Base-by-base conservation (phyloP, 1,139 yeast genomes). In the Scheffersomyces cryptocercus region DNA sequence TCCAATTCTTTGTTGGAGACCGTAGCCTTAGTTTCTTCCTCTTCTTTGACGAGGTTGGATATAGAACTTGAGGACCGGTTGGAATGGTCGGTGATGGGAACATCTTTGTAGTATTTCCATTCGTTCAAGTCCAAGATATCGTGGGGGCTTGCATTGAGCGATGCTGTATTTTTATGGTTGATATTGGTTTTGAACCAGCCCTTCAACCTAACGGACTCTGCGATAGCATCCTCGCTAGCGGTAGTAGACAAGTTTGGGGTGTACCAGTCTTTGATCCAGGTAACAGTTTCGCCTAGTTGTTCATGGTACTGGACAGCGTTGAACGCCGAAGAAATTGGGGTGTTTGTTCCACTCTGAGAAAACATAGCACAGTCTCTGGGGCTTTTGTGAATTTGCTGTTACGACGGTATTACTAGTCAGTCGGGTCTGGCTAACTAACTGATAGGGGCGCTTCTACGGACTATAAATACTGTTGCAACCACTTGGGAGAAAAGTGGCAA, bases 251-350 rank as follows among this genome's bases (percentile, higher is more conserved):
- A 41, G 41, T 45, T 49, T 28, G 76, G 75, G 26, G 56, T 53
- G 54, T 68, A 69, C 77, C 77, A 71, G 44, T 68, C 75, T 38
- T 68, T 67, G 35, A 68, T 59, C 79, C 79, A 74, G 11, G 74
- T 68, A 39, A 62, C 58, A 20, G 68, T 55, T 28, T 62, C 70
- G 6, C 57, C 61, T 29, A 61, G 43, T 33, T 55, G 61, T 36
- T 61, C 67, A 40, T 61, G 61, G 41, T 36, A 42, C 9, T 49
- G 46, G 13, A 31, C 35, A 10, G 20, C 35, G 35, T 31, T 14
- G 20, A 36, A 43, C 6, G 37, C 37, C 28, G 51, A 29, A 13
- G 53, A 53, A 11, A 47, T 50, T n/a, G 59, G 59, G 8, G 59
- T 54, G 29, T 43, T 50, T 6, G 61, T 55, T 8, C 55, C 53